phyloP scores from a whole-genome alignment of 2,329 filamentous ascomycete genomes.

The Neoarthrinium moseri region DNA sequence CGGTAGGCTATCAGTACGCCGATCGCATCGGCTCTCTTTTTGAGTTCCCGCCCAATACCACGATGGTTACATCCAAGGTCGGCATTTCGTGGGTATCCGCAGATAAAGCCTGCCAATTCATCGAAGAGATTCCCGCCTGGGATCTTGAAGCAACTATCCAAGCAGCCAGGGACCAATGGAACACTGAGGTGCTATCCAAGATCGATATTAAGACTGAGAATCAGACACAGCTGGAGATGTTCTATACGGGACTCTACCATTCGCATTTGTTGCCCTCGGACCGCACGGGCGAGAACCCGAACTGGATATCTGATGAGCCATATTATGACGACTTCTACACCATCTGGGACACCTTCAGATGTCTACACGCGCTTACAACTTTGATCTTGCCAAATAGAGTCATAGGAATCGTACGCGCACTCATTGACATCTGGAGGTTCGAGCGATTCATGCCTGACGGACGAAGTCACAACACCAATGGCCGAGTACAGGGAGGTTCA shows the following conservation, averaged over 20 bases:
- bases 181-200: conserved; percentile 43
- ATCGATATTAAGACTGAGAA: conserved; percentile 40
- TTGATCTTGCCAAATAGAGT: conserved; percentile 52
- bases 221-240: conserved; percentile 44
- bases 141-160: conserved; percentile 37
- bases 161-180: conserved; percentile 42
- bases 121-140: conserved; percentile 43
- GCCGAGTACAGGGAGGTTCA: conserved; percentile 56
- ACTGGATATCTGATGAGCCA: conserved; percentile 52
- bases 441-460: conserved; percentile 54
- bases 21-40: conserved; percentile 52
- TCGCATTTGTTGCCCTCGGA: conserved; percentile 63
- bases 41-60: conserved; percentile 35
- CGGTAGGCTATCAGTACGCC: conserved; percentile 49
- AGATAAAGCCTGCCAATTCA: conserved; percentile 47
- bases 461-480: conserved; percentile 56
- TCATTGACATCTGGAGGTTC: conserved; percentile 58
- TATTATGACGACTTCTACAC: conserved; percentile 62
- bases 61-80: conserved; percentile 45
- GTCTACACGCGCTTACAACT: conserved; percentile 50
- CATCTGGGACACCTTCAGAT: conserved; percentile 55
- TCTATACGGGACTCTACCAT: conserved; percentile 60
- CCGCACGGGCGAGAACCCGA: conserved; percentile 57
- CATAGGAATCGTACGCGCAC: conserved; percentile 50
- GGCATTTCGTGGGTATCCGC: conserved; percentile 49